A percentile compares a stretch with the other conserved stretches of the same genome.
phyloP scores from a whole-genome alignment of 2,329 filamentous ascomycete species.

The Ophiocordyceps australis region DNA sequence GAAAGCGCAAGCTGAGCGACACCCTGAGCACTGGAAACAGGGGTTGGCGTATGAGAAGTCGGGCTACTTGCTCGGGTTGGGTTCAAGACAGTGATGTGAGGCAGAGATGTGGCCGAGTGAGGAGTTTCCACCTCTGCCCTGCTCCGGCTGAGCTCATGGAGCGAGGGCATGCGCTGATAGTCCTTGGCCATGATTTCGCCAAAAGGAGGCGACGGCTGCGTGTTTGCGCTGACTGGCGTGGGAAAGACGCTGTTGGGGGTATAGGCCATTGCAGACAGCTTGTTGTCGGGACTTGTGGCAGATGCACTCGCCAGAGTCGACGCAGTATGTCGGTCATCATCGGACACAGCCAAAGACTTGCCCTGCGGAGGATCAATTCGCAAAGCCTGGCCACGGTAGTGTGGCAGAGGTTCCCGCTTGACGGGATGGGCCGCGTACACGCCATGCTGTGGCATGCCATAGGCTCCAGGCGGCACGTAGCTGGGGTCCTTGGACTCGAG shows the following conservation, averaged over 20 bases:
- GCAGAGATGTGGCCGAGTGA: constrained; percentile 30
- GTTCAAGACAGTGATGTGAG: constrained; percentile 38
- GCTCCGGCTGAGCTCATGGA: constrained; percentile 38
- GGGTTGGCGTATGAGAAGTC: constrained; percentile 16
- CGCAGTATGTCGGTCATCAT: constrained; percentile 40
- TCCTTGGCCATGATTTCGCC: constrained; percentile 34
- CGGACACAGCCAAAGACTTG: constrained; percentile 28
- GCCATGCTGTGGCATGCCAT: constrained; percentile 36
- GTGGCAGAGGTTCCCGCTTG: constrained; percentile 38
- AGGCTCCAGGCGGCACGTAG: constrained; percentile 42
- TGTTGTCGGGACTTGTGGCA: constrained; percentile 39
- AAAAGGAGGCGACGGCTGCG: constrained; percentile 22
- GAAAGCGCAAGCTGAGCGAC: constrained; percentile 42
- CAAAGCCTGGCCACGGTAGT: constrained; percentile 41
- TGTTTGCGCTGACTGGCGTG: constrained; percentile 42
- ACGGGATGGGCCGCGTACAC: constrained; percentile 16
- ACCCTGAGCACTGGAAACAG: constrained; percentile 27
- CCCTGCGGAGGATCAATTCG: constrained; percentile 46
- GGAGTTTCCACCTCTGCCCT: constrained; percentile 37
- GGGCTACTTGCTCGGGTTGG: constrained; percentile 30
- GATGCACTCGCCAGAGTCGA: constrained; percentile 41
- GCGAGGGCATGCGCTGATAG: constrained; percentile 40
- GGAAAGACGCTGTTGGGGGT: constrained; percentile 37
- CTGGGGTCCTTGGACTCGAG: constrained; percentile 68
- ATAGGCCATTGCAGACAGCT: constrained; percentile 39